phyloP scores from a whole-genome alignment of 352 stramenopile species.

The Globisporangium solare region DNA sequence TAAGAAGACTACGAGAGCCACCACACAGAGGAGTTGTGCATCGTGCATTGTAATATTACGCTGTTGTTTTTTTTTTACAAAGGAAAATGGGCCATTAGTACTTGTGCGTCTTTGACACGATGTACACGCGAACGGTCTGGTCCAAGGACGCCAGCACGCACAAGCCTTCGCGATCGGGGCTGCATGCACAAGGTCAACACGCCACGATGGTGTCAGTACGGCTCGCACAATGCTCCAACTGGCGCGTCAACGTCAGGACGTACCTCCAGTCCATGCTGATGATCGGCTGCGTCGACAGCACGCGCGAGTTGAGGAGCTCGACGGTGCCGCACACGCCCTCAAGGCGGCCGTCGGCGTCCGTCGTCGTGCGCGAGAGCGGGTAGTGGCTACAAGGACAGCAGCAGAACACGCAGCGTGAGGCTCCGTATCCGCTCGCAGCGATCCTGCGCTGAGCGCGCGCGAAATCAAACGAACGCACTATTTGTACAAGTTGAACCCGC shows the following conservation, averaged over 20 bases:
- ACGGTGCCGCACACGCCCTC: conserved; percentile 89
- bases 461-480: conserved; percentile 70
- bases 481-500: conserved; percentile 97
- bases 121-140: conserved; percentile 93
- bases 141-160: conserved; percentile 91
- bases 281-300: conserved; percentile 96
- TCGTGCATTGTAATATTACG: no score
- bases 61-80: conserved; percentile 2
- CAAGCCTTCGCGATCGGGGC: conserved; percentile 91
- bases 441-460: no score
- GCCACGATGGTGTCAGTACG: no score
- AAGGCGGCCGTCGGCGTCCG: conserved; percentile 82
- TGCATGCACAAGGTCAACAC: conserved; percentile 8
- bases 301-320: conserved; percentile 93
- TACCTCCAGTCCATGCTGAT: conserved; percentile 95
- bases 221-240: conserved; percentile 3
- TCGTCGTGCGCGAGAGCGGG: conserved; percentile 67
- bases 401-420: not conserved
- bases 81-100: conserved; percentile 41
- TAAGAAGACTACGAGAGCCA: conserved; percentile 14
- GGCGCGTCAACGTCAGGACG: not conserved
- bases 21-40: not conserved
- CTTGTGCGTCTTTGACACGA: conserved; percentile 95
- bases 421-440: no score
- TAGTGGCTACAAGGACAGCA: conserved; percentile 50